Evolutionary conservation across 2,329 filamentous ascomycete genomes (phyloP).

Genomic region (Exophiala dermatitidis): DNA sequence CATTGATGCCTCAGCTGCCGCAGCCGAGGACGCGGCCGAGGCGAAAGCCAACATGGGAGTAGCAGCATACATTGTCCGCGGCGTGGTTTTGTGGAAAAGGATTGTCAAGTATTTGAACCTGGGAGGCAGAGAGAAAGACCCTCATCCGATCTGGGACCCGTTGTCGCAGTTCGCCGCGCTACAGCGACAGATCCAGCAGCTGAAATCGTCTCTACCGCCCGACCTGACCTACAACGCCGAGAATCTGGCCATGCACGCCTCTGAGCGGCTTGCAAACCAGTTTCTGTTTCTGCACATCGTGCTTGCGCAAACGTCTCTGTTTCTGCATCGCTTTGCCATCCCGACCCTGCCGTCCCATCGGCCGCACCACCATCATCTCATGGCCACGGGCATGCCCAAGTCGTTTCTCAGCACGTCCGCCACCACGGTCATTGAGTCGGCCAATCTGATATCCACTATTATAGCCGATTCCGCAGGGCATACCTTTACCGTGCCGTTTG

Average conservation of each 20-base stretch:
- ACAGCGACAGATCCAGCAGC: slow-evolving; percentile 62
- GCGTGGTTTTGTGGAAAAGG: slow-evolving; percentile 81
- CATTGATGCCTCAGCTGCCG: slow-evolving; percentile 30
- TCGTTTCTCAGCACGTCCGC: slow-evolving; percentile 70
- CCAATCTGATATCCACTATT: slow-evolving; percentile 76
- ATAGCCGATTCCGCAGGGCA: slow-evolving; percentile 74
- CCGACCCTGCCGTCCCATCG: slow-evolving; percentile 58
- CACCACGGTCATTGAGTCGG: slow-evolving; percentile 70
- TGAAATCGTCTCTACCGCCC: slow-evolving; percentile 62
- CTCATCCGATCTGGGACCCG: slow-evolving; percentile 69
- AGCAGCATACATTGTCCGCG: slow-evolving; percentile 78
- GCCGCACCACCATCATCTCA: slow-evolving; percentile 24
- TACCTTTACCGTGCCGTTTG: slow-evolving; percentile 80
- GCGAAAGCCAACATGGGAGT: slow-evolving; percentile 81
- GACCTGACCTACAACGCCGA: slow-evolving; percentile 67
- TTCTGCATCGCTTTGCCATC: slow-evolving; percentile 81
- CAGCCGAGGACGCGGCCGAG: slow-evolving; percentile 13
- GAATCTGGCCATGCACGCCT: slow-evolving; percentile 77
- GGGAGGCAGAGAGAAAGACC: slow-evolving; percentile 73
- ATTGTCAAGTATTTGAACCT: slow-evolving; percentile 87
- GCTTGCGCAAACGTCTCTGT: slow-evolving; percentile 81
- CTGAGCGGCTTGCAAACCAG: slow-evolving; percentile 79
- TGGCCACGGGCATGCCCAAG: slow-evolving; percentile 62
- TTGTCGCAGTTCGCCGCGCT: slow-evolving; percentile 70
- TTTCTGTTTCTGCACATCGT: slow-evolving; percentile 89